These are phyloP conservation scores for Corniculantispora saksenae DNA, from an alignment of 2,329 filamentous ascomycete genomes.

Conservation along the genomic window DNA sequence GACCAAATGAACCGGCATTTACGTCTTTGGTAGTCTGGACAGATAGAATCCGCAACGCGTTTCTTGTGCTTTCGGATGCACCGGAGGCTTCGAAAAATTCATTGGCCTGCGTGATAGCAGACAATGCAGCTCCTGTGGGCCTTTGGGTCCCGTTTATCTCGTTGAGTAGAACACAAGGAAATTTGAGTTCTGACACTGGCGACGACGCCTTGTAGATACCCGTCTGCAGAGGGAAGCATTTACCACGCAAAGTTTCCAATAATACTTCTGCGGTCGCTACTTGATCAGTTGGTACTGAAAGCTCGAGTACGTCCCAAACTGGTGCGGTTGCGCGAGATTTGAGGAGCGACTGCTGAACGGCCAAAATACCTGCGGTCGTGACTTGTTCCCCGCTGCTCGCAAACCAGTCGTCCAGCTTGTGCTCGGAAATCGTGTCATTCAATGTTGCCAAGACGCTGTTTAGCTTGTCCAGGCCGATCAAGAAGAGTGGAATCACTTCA, in stretches of 20 bases:
- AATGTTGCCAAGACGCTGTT: slow-evolving; percentile 2
- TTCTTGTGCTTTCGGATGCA: background rate
- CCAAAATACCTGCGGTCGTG: slow-evolving; percentile 3
- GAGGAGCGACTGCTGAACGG: slow-evolving; percentile 12
- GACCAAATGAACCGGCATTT: background rate
- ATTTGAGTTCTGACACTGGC: background rate
- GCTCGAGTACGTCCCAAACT: slow-evolving; percentile 5
- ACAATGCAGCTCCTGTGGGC: background rate
- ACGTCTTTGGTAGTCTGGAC: background rate
- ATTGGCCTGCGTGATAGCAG: background rate
- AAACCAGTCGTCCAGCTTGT: slow-evolving; percentile 16
- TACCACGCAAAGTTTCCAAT: background rate
- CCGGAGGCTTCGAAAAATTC: background rate
- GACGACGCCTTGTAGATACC: background rate
- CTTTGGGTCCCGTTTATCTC: background rate
- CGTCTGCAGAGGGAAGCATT: background rate
- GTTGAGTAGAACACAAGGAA: slow-evolving; percentile 5
- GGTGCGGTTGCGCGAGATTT: background rate
- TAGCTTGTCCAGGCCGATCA: slow-evolving; percentile 15
- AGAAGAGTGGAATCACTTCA: slow-evolving; percentile 14
- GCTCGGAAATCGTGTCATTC: slow-evolving; percentile 1
- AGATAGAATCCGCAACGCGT: slow-evolving; percentile 2
- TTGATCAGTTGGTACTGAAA: background rate
- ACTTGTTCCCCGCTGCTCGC: background rate
- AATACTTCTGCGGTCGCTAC: background rate